Evolutionary conservation across 305 asterid species (phyloP).

Genomic region (Salvia sclarea): DNA sequence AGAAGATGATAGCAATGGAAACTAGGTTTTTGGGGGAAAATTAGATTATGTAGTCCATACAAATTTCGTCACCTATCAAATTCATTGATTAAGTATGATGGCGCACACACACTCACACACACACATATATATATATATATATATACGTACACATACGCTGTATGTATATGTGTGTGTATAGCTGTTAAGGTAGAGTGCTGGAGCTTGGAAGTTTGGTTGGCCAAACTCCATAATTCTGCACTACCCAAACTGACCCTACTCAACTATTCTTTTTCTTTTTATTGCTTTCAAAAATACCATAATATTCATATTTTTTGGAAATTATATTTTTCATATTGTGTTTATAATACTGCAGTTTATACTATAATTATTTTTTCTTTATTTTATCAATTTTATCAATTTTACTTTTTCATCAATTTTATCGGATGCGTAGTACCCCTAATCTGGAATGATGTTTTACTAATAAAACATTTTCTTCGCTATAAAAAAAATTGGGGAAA

Average conservation of each 20-base stretch:
- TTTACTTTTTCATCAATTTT: too few relatives aligned
- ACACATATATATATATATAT: background rate
- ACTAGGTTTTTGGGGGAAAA: conserved; percentile 43
- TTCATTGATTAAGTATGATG: conserved; percentile 23
- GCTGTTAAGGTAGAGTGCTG: conserved; percentile 37
- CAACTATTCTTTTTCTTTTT: background rate
- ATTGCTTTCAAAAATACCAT: background rate
- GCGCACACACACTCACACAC: background rate
- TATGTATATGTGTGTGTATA: conserved; percentile 30
- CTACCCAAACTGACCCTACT: conserved; percentile 41
- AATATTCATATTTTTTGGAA: too few relatives aligned
- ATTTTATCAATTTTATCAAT: too few relatives aligned
- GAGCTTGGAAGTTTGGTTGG: conserved; percentile 36
- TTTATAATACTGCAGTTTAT: too few relatives aligned
- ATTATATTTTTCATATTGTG: too few relatives aligned
- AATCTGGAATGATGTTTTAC: too few relatives aligned
- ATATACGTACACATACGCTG: conserved; percentile 16
- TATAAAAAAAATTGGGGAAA: too few relatives aligned
- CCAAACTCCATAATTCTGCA: conserved; percentile 40
- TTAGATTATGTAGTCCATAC: conserved; percentile 23
- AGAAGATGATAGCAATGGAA: conserved; percentile 28
- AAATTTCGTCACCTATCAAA: conserved; percentile 23
- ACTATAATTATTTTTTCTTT: too few relatives aligned
- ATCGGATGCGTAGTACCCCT: too few relatives aligned
- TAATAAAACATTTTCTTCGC: too few relatives aligned